Evolutionary conservation across 768 basidiomycete species (phyloP).

Genomic region (Lactarius psammicola): DNA sequence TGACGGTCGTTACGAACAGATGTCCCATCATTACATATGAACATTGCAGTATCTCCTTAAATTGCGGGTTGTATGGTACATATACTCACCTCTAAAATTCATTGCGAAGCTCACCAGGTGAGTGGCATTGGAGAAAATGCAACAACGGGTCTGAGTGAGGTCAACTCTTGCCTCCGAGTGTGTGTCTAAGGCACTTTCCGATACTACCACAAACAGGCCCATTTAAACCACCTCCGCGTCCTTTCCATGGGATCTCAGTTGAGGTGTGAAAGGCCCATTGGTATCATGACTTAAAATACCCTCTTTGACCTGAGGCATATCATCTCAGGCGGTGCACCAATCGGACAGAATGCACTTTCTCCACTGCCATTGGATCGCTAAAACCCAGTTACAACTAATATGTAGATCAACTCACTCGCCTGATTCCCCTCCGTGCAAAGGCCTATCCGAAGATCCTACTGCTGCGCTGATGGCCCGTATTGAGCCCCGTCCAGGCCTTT

Average conservation of each 20-base stretch:
- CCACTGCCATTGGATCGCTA: neutral
- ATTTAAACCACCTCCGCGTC: no score
- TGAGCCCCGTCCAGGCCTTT: no score
- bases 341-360: neutral
- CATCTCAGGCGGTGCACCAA: no score
- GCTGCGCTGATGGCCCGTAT: neutral
- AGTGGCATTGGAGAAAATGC: neutral
- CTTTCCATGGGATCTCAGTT: neutral
- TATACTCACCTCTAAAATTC: neutral
- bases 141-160: neutral
- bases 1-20: constrained; percentile 17
- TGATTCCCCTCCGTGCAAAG: neutral
- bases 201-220: neutral
- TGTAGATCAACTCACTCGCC: constrained; percentile 1
- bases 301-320: no score
- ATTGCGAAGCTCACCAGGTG: neutral
- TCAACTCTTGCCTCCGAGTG: no score
- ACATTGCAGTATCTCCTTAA: constrained; percentile 20
- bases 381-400: neutral
- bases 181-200: neutral
- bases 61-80: neutral
- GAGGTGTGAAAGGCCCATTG: neutral
- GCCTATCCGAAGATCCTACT: neutral
- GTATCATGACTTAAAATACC: no score
- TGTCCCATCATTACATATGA: constrained; percentile 8